Conservation (phyloP, 2,329 filamentous ascomycete genomes). For the Uncinocarpus reesii region DNA sequence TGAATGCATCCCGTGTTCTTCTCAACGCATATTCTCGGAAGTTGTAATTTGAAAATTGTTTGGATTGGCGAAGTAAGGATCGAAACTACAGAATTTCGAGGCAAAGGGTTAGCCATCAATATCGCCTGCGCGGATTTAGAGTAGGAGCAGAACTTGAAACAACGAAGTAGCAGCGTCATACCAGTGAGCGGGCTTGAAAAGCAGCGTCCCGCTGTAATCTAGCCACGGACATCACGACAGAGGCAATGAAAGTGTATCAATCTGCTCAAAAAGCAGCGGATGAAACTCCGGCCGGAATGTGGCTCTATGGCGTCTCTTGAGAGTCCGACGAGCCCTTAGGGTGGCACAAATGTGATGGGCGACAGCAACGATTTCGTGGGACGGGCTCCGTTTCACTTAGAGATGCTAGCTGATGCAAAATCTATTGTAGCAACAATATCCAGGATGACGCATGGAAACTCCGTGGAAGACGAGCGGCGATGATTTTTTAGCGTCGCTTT, state of each 20-base stretch:
- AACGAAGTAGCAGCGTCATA: conserved; percentile 21
- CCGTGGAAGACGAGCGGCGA: neutral
- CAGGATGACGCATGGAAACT: conserved; percentile 17
- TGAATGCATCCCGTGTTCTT: conserved; percentile 81
- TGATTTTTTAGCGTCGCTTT: conserved; percentile 5
- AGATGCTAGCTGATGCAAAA: conserved; percentile 19
- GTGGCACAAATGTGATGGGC: neutral
- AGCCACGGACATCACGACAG: conserved; percentile 36
- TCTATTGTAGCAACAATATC: conserved; percentile 21
- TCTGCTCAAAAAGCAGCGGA: neutral
- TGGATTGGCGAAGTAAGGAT: conserved; percentile 74
- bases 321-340: neutral
- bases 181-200: conserved; percentile 40
- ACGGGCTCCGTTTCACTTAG: too few species aligned
- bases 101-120: neutral
- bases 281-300: neutral
- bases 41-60: conserved; percentile 88
- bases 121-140: neutral
- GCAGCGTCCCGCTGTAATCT: conserved; percentile 34
- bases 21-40: conserved; percentile 94
- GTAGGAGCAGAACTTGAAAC: too few species aligned
- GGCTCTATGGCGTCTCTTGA: neutral
- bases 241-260: neutral
- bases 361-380: neutral
- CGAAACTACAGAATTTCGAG: conserved; percentile 56